Percentiles rank a stretch among this genome's conserved stretches.
Conservation (phyloP, 306 rosid species). For the Quercus agrifolia region DNA sequence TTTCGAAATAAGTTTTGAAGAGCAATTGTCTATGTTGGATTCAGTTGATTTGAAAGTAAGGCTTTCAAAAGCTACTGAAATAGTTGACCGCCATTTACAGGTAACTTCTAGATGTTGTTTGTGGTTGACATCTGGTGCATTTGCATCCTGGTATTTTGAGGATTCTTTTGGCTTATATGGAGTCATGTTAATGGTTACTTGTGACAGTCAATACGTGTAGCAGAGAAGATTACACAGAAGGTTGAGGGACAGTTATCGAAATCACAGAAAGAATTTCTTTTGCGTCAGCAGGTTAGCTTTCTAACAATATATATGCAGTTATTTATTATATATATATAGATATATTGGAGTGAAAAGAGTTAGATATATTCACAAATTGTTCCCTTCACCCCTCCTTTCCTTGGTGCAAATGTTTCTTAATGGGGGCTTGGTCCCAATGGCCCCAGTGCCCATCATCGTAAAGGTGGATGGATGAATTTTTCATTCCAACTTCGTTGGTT, state of each 20-base stretch:
- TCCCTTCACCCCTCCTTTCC: neutral
- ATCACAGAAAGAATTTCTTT: constrained; percentile 95
- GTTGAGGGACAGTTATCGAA: constrained; percentile 98
- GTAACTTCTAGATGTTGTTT: constrained; percentile 29
- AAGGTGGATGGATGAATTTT: neutral
- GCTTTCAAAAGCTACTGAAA: constrained; percentile 95
- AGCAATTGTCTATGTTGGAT: constrained; percentile 90
- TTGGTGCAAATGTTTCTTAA: neutral
- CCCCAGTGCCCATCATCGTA: neutral
- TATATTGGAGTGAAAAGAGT: neutral
- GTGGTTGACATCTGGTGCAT: neutral
- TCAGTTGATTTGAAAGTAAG: constrained; percentile 88
- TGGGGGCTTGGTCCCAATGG: neutral
- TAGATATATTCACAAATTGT: neutral
- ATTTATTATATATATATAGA: neutral
- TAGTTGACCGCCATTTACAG: constrained; percentile 98
- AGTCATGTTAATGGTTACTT: constrained; percentile 30
- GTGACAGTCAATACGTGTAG: constrained; percentile 94
- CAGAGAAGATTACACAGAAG: constrained; percentile 97
- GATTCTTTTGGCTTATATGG: constrained; percentile 6
- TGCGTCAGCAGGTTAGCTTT: constrained; percentile 91
- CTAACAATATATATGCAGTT: constrained; percentile 9
- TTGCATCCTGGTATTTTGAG: constrained; percentile 3
- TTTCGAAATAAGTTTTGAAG: constrained; percentile 98
- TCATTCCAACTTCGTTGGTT: neutral